Evolutionary conservation across 208 protist genomes (phyloP), one percentile per base, ranked within the genome.

Genomic region (Strigomonas culicis): DNA sequence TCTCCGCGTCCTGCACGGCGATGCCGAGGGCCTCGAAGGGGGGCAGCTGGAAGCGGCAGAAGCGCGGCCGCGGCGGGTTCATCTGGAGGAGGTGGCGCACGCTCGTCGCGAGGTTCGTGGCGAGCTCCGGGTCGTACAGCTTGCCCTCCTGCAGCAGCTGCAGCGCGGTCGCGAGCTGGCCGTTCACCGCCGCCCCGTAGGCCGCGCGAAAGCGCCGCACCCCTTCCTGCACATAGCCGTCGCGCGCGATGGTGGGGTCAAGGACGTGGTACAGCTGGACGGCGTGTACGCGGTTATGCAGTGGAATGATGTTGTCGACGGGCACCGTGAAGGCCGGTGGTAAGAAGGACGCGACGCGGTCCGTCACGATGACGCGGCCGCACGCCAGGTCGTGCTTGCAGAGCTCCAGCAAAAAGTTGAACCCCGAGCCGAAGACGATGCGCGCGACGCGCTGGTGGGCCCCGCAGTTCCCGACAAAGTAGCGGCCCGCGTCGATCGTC

Each of bases 401-500:
- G 0, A 77, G 44, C 44, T 73, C 67, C 21, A 79, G n/a, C 4
- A 47, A 34, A 43, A 86, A 74, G 50, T 76, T 63, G 24, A 82
- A 36, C 28, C 75, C 71, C 28, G 79, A 70, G 11, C 79, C 79
- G 11, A 74, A 75, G 28, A 86, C 43, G 17, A 76, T 69, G 21
- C 74, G 79, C 0, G 79, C 46, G 34, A 70, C 68, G 32, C 79
- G 75, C 36, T 59, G 51, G 63, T 82, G 66, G 1, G 79, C 75
- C 47, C 85, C 85, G 69, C 79, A 88, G 34, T 74, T 84, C 34
- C 81, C 85, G 2, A 86, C 80, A 50, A 78, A 80, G 60, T 83
- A 77, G 22, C 75, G 69, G 21, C 79, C 79, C 0, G 68, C 70
- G 60, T 88, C 85, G 3, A 87, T 59, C 21, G 83, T 27, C 41